These are phyloP conservation scores for Phlyctochytrium planicorne DNA, from an alignment of 192 early-diverging fungal species.

Conservation along the genomic window DNA sequence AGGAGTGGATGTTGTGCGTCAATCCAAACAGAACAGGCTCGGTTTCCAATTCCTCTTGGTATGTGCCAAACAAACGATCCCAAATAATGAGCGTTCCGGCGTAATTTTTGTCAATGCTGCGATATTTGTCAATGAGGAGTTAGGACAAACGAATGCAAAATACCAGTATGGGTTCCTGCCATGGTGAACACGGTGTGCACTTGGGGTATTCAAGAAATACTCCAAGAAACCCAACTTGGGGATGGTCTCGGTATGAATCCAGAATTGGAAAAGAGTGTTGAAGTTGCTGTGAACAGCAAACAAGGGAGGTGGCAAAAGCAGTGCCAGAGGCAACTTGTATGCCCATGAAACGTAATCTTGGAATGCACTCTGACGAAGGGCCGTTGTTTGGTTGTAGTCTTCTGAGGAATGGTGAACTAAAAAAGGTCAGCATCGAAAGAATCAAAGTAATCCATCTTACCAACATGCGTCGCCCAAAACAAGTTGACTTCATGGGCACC, in stretches of 20 bases:
- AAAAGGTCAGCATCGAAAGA: background rate
- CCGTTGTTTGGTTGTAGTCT: slow-evolving; percentile 59
- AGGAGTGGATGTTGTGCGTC: slow-evolving; percentile 59
- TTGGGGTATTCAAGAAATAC: slow-evolving; percentile 63
- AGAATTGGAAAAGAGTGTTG: slow-evolving; percentile 50
- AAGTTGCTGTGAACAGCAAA: slow-evolving; percentile 55
- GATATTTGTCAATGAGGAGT: background rate
- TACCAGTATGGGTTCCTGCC: slow-evolving; percentile 60
- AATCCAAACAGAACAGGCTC: slow-evolving; percentile 58
- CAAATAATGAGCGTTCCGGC: slow-evolving; percentile 62
- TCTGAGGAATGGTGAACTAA: slow-evolving; percentile 48
- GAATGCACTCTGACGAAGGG: slow-evolving; percentile 50
- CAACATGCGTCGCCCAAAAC: slow-evolving; percentile 55
- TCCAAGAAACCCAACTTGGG: slow-evolving; percentile 54
- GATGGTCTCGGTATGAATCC: slow-evolving; percentile 53
- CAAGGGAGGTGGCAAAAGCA: slow-evolving; percentile 52
- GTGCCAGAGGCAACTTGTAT: slow-evolving; percentile 53
- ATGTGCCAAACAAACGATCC: slow-evolving; percentile 64
- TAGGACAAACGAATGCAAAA: background rate
- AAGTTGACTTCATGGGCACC: slow-evolving; percentile 61
- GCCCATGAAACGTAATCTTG: slow-evolving; percentile 54
- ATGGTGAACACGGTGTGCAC: slow-evolving; percentile 61
- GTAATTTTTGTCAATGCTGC: slow-evolving; percentile 62
- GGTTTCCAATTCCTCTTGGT: slow-evolving; percentile 44
- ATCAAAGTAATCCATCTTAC: background rate